Percentiles rank a stretch among this genome's conserved stretches.
These are phyloP conservation scores for Starmera quercuum DNA, from an alignment of 805 yeast genomes.

Conservation along the genomic window DNA sequence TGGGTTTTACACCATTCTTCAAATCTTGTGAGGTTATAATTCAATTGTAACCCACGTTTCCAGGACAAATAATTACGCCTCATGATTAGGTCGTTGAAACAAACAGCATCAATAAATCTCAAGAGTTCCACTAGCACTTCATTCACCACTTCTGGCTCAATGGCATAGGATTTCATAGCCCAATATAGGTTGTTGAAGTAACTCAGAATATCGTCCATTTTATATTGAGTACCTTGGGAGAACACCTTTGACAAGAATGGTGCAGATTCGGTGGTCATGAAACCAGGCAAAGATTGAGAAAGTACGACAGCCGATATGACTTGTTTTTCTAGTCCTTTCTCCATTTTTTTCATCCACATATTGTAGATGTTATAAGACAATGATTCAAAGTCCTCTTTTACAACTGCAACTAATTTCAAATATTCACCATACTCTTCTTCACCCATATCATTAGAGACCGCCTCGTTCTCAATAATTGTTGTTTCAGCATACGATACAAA, in stretches of 20 bases:
- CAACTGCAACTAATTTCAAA: constrained; percentile 79
- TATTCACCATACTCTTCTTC: constrained; percentile 88
- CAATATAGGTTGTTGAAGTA: constrained; percentile 86
- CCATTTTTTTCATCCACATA: constrained; percentile 95
- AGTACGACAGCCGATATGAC: constrained; percentile 92
- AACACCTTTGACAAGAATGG: constrained; percentile 83
- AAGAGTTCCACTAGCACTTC: constrained; percentile 79
- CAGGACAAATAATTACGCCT: constrained; percentile 90
- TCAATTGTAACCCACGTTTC: constrained; percentile 96
- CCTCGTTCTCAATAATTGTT: constrained; percentile 81
- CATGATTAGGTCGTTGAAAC: constrained; percentile 94
- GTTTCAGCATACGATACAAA: constrained; percentile 91
- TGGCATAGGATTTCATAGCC: constrained; percentile 86
- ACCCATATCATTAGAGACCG: constrained; percentile 75
- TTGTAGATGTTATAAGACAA: constrained; percentile 90
- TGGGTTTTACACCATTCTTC: constrained; percentile 99
- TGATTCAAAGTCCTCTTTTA: constrained; percentile 89
- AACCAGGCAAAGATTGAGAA: constrained; percentile 94
- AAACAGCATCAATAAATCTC: constrained; percentile 81
- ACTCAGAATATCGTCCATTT: constrained; percentile 91
- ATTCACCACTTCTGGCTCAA: constrained; percentile 77
- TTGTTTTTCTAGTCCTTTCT: constrained; percentile 82
- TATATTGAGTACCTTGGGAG: constrained; percentile 60
- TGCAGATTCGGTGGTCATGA: constrained; percentile 73
- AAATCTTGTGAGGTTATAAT: constrained; percentile 90